A percentile compares a stretch with the other conserved stretches of the same genome.
Conservation (phyloP, 1,284 basidiomycete genomes). For the Rhodofomes roseus region DNA sequence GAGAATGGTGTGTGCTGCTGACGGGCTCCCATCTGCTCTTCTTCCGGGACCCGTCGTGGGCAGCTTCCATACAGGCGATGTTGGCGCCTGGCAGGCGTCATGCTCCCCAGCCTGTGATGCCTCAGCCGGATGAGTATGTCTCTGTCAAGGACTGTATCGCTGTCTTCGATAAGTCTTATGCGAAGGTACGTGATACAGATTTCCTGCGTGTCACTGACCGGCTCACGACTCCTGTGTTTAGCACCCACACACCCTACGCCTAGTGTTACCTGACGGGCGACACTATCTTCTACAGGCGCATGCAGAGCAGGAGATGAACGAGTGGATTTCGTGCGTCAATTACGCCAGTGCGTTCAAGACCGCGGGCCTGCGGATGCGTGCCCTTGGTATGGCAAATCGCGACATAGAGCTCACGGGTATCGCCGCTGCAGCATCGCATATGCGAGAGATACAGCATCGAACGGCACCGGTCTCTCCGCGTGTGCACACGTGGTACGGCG, state of each 20-base stretch:
- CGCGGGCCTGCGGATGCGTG: conserved; percentile 80
- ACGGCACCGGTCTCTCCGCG: conserved; percentile 29
- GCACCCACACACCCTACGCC: conserved; percentile 64
- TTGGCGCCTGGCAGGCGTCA: conserved; percentile 37
- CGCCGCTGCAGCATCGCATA: conserved; percentile 79
- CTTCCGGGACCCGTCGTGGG: conserved; percentile 83
- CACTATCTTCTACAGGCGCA: conserved; percentile 81
- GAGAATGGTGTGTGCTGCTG: conserved; percentile 80
- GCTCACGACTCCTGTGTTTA: conserved; percentile 9
- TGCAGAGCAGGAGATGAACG: conserved; percentile 77
- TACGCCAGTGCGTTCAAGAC: conserved; percentile 93
- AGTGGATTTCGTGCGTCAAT: conserved; percentile 93
- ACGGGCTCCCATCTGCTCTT: conserved; percentile 91
- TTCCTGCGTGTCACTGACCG: not conserved
- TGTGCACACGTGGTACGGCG: conserved; percentile 42
- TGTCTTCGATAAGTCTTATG: conserved; percentile 75
- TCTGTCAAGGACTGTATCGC: conserved; percentile 80
- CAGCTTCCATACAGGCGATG: conserved; percentile 53
- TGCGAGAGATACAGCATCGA: conserved; percentile 56
- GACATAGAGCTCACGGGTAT: conserved; percentile 77
- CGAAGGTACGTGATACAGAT: conserved; percentile 47
- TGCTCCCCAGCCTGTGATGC: conserved; percentile 51
- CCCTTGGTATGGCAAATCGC: conserved; percentile 61
- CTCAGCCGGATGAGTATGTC: conserved; percentile 87
- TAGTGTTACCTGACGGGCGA: conserved; percentile 73